A percentile compares a stretch with the other conserved stretches of the same genome.
phyloP scores from a whole-genome alignment of 768 basidiomycete species.

The Cytidiella melzeri region DNA sequence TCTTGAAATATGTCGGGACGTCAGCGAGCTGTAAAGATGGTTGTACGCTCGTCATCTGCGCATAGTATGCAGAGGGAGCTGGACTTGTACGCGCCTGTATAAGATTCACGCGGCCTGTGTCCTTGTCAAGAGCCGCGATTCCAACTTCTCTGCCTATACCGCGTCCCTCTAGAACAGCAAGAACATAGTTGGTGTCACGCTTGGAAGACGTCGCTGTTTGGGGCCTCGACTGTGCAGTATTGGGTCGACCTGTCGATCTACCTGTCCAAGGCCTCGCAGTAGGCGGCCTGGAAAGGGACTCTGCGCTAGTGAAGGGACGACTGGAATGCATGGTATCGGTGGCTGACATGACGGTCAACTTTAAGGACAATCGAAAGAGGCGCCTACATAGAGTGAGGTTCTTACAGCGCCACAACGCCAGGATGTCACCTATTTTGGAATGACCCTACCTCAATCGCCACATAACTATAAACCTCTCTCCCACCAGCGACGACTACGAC shows the following conservation, averaged over 20 bases:
- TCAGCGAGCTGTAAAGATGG: conserved; percentile 58
- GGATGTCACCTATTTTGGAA: background rate
- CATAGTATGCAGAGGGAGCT: background rate
- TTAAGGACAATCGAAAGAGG: too few species aligned
- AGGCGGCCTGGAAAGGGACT: background rate
- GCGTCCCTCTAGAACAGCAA: conserved; percentile 71
- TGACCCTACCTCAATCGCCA: too few species aligned
- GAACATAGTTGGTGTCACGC: conserved; percentile 39
- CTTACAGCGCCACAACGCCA: background rate
- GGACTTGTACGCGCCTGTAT: conserved; percentile 54
- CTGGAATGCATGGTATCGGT: too few species aligned
- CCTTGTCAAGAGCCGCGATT: conserved; percentile 77
- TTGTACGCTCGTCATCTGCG: background rate
- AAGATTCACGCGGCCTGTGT: conserved; percentile 68
- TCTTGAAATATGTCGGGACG: conserved; percentile 84
- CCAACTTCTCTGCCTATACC: conserved; percentile 82
- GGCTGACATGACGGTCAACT: too few species aligned
- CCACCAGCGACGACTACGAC: too few species aligned
- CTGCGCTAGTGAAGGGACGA: background rate
- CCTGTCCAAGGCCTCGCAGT: conserved; percentile 20
- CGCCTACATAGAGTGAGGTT: too few species aligned
- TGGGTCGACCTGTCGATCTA: conserved; percentile 35
- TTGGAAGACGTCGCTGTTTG: conserved; percentile 14
- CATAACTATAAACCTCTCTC: too few species aligned
- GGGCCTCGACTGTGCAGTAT: conserved; percentile 55